Evolutionary conservation across 2,329 filamentous ascomycete species (phyloP).

Genomic region (Cercospora sojina): DNA sequence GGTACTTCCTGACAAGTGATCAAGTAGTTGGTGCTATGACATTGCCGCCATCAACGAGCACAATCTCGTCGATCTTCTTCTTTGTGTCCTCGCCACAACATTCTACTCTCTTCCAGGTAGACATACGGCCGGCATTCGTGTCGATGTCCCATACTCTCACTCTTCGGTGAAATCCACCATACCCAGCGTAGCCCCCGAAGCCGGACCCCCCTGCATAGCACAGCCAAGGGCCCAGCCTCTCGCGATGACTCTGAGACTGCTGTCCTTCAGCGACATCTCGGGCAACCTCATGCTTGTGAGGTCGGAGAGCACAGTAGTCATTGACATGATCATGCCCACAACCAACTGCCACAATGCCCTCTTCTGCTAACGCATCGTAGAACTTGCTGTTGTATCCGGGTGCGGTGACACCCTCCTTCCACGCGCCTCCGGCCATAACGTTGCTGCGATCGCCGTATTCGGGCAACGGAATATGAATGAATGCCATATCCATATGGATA

Average conservation of each 20-base stretch:
- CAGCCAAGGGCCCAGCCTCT: conserved; percentile 71
- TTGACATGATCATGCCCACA: conserved; percentile 97
- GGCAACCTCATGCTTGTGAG: conserved; percentile 24
- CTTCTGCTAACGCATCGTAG: conserved; percentile 79
- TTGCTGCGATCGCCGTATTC: conserved; percentile 71
- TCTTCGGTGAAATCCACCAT: conserved; percentile 78
- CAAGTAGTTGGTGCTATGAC: conserved; percentile 41
- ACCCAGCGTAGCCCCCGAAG: conserved; percentile 93
- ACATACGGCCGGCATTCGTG: conserved; percentile 82
- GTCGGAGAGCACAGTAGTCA: conserved; percentile 79
- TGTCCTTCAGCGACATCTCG: conserved; percentile 13
- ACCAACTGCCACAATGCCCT: conserved; percentile 82
- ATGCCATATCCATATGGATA: conserved; percentile 91
- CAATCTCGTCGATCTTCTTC: conserved; percentile 57
- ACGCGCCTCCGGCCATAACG: conserved; percentile 62
- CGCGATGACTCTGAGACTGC: conserved; percentile 11
- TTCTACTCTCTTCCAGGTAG: conserved; percentile 89
- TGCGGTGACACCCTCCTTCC: conserved; percentile 81
- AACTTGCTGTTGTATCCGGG: conserved; percentile 91
- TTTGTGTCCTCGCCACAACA: conserved; percentile 51
- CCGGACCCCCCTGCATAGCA: conserved; percentile 91
- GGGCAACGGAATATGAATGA: conserved; percentile 94
- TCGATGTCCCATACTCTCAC: conserved; percentile 91
- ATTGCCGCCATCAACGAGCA: conserved; percentile 59
- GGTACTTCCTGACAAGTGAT: not conserved